Base-by-base conservation (phyloP, 768 basidiomycete genomes). In the Boletus speciosus region DNA sequence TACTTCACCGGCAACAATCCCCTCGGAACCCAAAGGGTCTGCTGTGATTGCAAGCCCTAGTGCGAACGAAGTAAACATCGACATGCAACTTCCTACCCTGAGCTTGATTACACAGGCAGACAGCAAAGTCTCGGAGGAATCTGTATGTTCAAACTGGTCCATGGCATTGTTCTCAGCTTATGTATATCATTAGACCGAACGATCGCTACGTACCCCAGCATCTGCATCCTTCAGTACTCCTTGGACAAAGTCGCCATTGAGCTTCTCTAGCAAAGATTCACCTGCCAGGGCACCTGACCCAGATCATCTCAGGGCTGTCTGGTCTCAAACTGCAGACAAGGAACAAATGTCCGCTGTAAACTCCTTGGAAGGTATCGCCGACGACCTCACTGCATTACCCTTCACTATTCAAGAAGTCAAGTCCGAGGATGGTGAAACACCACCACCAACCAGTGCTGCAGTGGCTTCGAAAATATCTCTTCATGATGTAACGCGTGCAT, bases 371-470 rank as follows among this genome's bases (percentile, higher is more conserved):
- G 86, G 85, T 16, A 90, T 95, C 52, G 83, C 84, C 27, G 90
- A 93, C 64, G 93, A 94, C 63, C 74, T 91, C 51, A 85, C 86
- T 31, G 77, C 85, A 23, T 74, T 93, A 31, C 90, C 90, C 11
- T 89, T 89, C 69, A 86, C 86, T 6, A 67, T 93, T 34, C 90
- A 88, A 64, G 91, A 93, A 52, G 86, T 91, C 48, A 93, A 92
- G 66, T 88, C 89, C 11, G 90, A 92, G 65, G 89, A 88, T 61
- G 90, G 88, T 19, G 85, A 84, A 66, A 89, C 88, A 2, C 87
- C 89, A 2, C 88, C 88, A 14, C 83, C 86, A 23, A 74, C 79
- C 5, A 74, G 81, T 21, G 72, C 79, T 27, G 75, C 81, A 23
- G 62, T 69, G 14, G 80, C 88, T 25, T 85, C 85, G 16, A 83